phyloP scores from a whole-genome alignment of 2,329 filamentous ascomycete genomes.

The Epichloe bromicola region DNA sequence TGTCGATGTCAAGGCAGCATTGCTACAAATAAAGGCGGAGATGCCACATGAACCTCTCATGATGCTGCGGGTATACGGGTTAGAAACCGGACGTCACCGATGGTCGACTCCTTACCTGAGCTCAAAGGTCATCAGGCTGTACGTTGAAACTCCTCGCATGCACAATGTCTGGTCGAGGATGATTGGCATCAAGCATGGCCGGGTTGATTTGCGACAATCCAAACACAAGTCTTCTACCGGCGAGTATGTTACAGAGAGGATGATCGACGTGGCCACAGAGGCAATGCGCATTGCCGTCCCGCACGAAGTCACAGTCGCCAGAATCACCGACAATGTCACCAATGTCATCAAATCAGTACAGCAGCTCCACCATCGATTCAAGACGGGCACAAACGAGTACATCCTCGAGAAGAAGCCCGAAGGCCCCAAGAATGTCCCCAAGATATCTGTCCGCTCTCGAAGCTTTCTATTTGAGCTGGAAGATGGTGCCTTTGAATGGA shows the following conservation, averaged over 20 bases:
- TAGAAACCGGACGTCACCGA: conserved; percentile 74
- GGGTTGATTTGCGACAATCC: conserved; percentile 68
- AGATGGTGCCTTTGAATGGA: conserved; percentile 96
- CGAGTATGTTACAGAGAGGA: conserved; percentile 56
- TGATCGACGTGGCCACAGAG: conserved; percentile 73
- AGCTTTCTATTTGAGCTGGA: conserved; percentile 85
- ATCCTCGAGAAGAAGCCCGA: conserved; percentile 77
- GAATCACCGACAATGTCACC: conserved; percentile 84
- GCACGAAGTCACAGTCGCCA: conserved; percentile 79
- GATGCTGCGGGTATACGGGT: conserved; percentile 75
- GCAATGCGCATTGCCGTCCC: conserved; percentile 80
- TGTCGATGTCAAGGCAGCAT: conserved; percentile 65
- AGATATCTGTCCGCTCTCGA: conserved; percentile 68
- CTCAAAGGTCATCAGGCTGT: conserved; percentile 68
- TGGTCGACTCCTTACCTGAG: conserved; percentile 76
- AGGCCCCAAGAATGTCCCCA: conserved; percentile 74
- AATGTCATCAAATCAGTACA: conserved; percentile 78
- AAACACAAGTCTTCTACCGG: conserved; percentile 51
- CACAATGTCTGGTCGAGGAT: conserved; percentile 75
- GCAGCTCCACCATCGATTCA: conserved; percentile 88
- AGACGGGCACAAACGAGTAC: conserved; percentile 77
- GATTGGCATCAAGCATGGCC: conserved; percentile 67
- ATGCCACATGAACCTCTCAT: conserved; percentile 83
- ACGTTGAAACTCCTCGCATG: conserved; percentile 76
- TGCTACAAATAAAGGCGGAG: conserved; percentile 78